Evolutionary conservation across 2,329 filamentous ascomycete species (phyloP).

Genomic region (Davidsoniella virescens): DNA sequence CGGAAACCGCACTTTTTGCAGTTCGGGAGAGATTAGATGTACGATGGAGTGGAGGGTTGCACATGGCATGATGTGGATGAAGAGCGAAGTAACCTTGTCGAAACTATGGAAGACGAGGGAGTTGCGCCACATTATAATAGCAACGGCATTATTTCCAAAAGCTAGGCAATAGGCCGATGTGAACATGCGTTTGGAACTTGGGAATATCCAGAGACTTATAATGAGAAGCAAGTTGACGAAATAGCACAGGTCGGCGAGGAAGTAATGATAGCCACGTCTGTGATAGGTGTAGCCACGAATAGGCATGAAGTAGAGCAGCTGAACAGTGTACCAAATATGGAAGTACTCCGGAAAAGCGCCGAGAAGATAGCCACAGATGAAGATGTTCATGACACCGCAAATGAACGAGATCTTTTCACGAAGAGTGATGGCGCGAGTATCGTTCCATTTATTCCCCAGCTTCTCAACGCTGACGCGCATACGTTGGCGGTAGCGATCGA

Average conservation of each 20-base stretch:
- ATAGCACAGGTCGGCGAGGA: constrained; percentile 92
- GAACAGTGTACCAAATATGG: constrained; percentile 79
- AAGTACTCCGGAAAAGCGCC: constrained; percentile 75
- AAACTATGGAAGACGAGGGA: constrained; percentile 96
- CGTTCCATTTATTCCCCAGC: constrained; percentile 70
- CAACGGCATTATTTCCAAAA: constrained; percentile 91
- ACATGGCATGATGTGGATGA: constrained; percentile 98
- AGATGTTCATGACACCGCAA: constrained; percentile 89
- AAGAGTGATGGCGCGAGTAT: constrained; percentile 71
- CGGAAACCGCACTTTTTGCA: constrained; percentile 58
- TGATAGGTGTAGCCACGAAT: constrained; percentile 87
- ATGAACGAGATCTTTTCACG: constrained; percentile 96
- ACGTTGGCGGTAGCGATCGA: constrained; percentile 75
- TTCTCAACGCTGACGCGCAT: constrained; percentile 85
- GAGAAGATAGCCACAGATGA: constrained; percentile 87
- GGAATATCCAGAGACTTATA: constrained; percentile 79
- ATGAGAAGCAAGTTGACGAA: constrained; percentile 84
- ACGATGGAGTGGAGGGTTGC: constrained; percentile 84
- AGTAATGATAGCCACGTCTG: constrained; percentile 87
- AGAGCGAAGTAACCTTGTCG: constrained; percentile 95
- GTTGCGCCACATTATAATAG: constrained; percentile 98
- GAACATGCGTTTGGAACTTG: constrained; percentile 76
- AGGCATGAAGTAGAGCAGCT: constrained; percentile 91
- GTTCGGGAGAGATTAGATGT: constrained; percentile 53
- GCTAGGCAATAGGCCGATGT: constrained; percentile 84